phyloP scores from a whole-genome alignment of 345 rosid species.

The Salix arbutifolia region DNA sequence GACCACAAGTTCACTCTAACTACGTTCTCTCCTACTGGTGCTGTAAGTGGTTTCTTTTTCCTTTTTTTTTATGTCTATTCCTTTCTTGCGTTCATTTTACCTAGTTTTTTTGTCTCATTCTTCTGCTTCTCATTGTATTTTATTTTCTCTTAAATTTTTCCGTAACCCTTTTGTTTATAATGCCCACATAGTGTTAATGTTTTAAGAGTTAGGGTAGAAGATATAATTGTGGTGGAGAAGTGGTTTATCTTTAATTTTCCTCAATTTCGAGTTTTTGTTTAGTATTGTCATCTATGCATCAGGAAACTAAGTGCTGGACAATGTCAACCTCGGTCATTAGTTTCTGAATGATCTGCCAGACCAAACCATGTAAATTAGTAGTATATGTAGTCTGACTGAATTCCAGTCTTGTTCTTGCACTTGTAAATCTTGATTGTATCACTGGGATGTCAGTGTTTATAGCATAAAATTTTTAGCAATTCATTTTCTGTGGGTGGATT shows the following conservation, averaged over 20 bases:
- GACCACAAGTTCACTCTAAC: slow-evolving; percentile 87
- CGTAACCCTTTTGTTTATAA: background rate
- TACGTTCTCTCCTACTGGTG: slow-evolving; percentile 74
- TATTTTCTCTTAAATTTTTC: background rate
- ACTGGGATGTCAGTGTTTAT: background rate
- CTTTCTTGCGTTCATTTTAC: too few species aligned
- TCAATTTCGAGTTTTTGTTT: background rate
- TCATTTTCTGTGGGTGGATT: background rate
- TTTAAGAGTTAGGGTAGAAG: background rate
- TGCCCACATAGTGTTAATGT: background rate
- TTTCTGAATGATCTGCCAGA: background rate
- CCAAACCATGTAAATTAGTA: too few species aligned
- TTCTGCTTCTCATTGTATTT: background rate
- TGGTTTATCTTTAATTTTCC: background rate
- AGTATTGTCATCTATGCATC: background rate
- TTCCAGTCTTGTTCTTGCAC: background rate
- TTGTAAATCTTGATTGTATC: background rate
- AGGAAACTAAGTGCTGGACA: background rate
- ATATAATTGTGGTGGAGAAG: background rate
- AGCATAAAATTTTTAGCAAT: background rate
- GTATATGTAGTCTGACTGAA: too few species aligned
- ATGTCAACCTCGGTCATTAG: background rate
- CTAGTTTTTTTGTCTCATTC: background rate
- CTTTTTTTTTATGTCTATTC: too few species aligned
- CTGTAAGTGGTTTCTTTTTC: slow-evolving; percentile 44